A percentile compares a stretch with the other conserved stretches of the same genome.
Conservation (phyloP, 192 early-diverging fungal genomes). For the Backusella parvicylindrica region DNA sequence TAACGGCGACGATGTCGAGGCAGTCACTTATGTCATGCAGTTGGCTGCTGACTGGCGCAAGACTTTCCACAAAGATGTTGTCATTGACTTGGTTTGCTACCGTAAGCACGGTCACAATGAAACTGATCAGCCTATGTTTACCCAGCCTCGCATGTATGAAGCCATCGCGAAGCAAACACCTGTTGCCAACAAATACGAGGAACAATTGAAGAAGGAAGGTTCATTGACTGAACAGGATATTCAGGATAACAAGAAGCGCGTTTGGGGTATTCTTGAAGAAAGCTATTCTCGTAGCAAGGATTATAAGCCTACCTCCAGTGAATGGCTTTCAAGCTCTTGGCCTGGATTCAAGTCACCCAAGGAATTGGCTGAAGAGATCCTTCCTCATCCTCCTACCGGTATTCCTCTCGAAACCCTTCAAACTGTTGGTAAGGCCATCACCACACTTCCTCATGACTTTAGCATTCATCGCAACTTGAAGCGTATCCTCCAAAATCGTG, state of each 20-base stretch:
- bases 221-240: conserved; percentile 83
- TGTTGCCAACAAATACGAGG: conserved; percentile 81
- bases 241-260: conserved; percentile 83
- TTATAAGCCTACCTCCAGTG: conserved; percentile 84
- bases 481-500: conserved; percentile 81
- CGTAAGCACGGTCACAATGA: conserved; percentile 99
- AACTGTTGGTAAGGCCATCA: conserved; percentile 80
- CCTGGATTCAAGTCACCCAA: conserved; percentile 78
- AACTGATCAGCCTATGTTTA: conserved; percentile 97
- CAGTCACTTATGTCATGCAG: conserved; percentile 92
- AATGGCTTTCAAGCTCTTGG: conserved; percentile 97
- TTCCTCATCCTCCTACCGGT: conserved; percentile 73
- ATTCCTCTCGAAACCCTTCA: conserved; percentile 69
- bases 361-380: conserved; percentile 66
- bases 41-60: conserved; percentile 96
- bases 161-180: conserved; percentile 83
- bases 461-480: conserved; percentile 82
- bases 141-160: conserved; percentile 97
- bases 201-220: conserved; percentile 81
- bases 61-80: conserved; percentile 94
- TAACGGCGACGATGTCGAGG: conserved; percentile 97
- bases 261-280: conserved; percentile 92
- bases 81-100: conserved; percentile 96
- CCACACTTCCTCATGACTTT: conserved; percentile 81
- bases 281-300: conserved; percentile 85